A percentile compares a stretch with the other conserved stretches of the same genome.
These are phyloP conservation scores for Sisymbrium irio DNA, from an alignment of 345 rosid species.

Conservation along the genomic window DNA sequence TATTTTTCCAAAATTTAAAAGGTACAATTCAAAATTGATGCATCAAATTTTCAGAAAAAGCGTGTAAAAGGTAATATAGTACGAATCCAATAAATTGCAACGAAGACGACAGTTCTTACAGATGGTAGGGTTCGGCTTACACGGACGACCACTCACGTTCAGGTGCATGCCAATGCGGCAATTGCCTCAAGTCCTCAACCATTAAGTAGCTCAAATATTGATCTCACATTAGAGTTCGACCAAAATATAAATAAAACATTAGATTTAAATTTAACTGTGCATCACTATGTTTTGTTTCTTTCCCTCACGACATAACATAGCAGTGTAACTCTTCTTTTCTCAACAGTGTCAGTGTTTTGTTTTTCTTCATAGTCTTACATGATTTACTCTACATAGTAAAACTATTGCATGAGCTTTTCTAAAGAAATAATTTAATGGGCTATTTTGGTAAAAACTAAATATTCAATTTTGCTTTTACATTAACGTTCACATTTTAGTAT, in stretches of 20 bases:
- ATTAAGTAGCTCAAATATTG: constrained; percentile 3
- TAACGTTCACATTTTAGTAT: background rate
- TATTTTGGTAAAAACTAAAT: constrained; percentile 1
- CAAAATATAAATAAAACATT: background rate
- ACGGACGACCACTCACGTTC: constrained; percentile 32
- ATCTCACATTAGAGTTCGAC: constrained; percentile 7
- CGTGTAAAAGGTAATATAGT: constrained; percentile 19
- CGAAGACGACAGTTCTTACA: constrained; percentile 27
- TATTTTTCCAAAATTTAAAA: background rate
- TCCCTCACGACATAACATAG: constrained; percentile 11
- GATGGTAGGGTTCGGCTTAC: constrained; percentile 34
- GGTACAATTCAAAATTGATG: background rate
- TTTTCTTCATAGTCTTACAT: background rate
- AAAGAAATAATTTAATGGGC: no score
- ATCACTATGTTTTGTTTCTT: constrained; percentile 23
- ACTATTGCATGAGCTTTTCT: background rate
- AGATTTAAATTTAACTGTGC: background rate
- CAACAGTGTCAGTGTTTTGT: constrained; percentile 8
- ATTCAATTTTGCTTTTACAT: background rate
- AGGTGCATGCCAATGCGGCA: constrained; percentile 28
- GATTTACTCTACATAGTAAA: background rate
- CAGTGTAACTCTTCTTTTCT: constrained; percentile 25
- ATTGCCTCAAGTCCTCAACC: background rate
- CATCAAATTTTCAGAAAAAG: background rate
- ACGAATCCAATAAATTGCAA: constrained; percentile 26